These are phyloP conservation scores for Myrica gale DNA, from an alignment of 306 rosid species.

Conservation along the genomic window DNA sequence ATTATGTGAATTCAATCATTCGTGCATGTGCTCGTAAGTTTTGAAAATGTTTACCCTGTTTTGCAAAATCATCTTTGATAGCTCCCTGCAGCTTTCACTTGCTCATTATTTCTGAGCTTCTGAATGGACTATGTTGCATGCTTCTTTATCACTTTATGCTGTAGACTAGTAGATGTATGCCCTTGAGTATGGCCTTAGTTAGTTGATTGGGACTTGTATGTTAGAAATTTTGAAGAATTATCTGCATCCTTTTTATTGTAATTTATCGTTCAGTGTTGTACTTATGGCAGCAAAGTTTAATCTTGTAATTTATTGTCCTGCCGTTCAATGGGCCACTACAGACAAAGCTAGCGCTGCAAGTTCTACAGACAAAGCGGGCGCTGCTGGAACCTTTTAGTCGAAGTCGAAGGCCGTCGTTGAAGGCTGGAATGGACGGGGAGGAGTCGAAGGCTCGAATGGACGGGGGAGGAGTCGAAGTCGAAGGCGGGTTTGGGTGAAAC, in stretches of 20 bases:
- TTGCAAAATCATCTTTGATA: conserved; percentile 23
- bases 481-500: too few relatives aligned
- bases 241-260: background rate
- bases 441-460: too few relatives aligned
- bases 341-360: too few relatives aligned
- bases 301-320: background rate
- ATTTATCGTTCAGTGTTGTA: background rate
- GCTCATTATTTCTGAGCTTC: conserved; percentile 1
- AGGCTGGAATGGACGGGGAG: too few relatives aligned
- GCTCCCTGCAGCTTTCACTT: conserved; percentile 16
- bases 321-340: too few relatives aligned
- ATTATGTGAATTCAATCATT: conserved; percentile 75
- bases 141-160: background rate
- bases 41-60: conserved; percentile 19
- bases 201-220: background rate
- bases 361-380: too few relatives aligned
- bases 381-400: too few relatives aligned
- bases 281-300: too few relatives aligned
- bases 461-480: too few relatives aligned
- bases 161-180: background rate
- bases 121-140: background rate
- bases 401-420: too few relatives aligned
- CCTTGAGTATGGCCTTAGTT: conserved; percentile 2
- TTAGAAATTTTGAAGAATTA: background rate
- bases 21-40: conserved; percentile 99